A percentile compares a stretch with the other conserved stretches of the same genome.
Conservation (phyloP, 2,329 filamentous ascomycete species). For the Coniella lustricola region DNA sequence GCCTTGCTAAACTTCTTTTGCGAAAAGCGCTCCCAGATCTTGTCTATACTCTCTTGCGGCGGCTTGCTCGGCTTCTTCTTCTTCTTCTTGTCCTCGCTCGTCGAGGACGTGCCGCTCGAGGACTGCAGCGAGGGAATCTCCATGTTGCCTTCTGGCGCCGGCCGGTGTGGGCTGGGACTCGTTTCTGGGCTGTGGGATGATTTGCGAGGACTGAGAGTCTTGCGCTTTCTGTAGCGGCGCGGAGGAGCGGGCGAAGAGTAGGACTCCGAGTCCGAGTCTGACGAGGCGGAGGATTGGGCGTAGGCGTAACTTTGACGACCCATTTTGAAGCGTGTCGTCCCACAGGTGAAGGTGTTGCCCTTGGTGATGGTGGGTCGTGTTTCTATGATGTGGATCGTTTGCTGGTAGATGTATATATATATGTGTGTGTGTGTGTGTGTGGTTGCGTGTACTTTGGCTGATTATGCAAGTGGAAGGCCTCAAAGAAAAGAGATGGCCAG, state of each 20-base stretch:
- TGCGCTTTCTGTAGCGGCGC: not conserved
- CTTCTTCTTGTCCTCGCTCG: slow-evolving; percentile 36
- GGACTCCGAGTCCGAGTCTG: slow-evolving; percentile 11
- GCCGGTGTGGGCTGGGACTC: not conserved
- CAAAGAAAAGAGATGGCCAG: too few species aligned
- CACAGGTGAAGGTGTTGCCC: not conserved
- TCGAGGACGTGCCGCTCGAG: not conserved
- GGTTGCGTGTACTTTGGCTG: too few species aligned
- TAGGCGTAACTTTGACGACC: slow-evolving; percentile 4
- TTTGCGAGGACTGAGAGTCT: not conserved
- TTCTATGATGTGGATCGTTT: too few species aligned
- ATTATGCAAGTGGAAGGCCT: too few species aligned
- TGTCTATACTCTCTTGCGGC: slow-evolving; percentile 60
- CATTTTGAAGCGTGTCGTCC: slow-evolving; percentile 1
- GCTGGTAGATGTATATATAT: too few species aligned
- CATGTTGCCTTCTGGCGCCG: not conserved
- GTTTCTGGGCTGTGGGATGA: not conserved
- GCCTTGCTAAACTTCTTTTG: slow-evolving; percentile 58
- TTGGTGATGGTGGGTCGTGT: not conserved
- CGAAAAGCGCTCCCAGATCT: slow-evolving; percentile 57
- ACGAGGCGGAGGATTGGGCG: not conserved
- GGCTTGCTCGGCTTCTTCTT: slow-evolving; percentile 51
- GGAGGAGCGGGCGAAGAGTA: slow-evolving; percentile 1
- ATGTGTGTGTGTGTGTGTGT: too few species aligned
- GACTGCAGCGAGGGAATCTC: not conserved